These are phyloP conservation scores for Platanus orientalis DNA, from an alignment of 164 flowering plant genomes.

Conservation along the genomic window DNA sequence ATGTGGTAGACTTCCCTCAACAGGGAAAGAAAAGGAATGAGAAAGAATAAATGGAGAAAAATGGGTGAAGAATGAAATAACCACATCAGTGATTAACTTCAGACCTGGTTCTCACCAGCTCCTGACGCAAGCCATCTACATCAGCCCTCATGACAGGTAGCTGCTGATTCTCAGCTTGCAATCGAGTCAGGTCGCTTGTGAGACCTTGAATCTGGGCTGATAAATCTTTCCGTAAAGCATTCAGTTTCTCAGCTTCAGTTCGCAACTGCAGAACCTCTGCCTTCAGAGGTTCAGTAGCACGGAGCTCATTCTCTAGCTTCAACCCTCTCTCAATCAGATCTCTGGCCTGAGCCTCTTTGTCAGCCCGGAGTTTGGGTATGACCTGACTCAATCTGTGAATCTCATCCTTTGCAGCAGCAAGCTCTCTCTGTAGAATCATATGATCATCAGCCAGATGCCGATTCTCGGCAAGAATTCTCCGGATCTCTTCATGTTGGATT, in stretches of 20 bases:
- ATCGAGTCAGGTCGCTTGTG: constrained; percentile 33
- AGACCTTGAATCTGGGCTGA: constrained; percentile 46
- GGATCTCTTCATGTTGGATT: constrained; percentile 47
- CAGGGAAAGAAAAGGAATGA: background rate
- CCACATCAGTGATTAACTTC: constrained; percentile 7
- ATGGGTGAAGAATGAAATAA: background rate
- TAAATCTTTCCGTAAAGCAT: constrained; percentile 42
- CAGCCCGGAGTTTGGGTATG: constrained; percentile 47
- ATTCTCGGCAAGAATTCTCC: constrained; percentile 50
- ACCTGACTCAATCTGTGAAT: constrained; percentile 42
- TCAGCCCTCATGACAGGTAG: constrained; percentile 42
- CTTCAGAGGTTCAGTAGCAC: constrained; percentile 49
- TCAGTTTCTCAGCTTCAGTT: constrained; percentile 49
- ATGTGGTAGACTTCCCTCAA: background rate
- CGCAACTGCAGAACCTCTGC: constrained; percentile 48
- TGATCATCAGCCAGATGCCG: constrained; percentile 48
- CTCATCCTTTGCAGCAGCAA: constrained; percentile 52
- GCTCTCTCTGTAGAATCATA: constrained; percentile 45
- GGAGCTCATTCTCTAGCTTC: constrained; percentile 65
- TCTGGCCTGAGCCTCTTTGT: constrained; percentile 46
- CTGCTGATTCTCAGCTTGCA: constrained; percentile 54
- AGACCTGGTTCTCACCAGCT: constrained; percentile 57
- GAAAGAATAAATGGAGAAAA: background rate
- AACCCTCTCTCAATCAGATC: constrained; percentile 55
- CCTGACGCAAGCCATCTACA: constrained; percentile 47